Percentiles rank a stretch among this genome's conserved stretches.
Evolutionary conservation across 1,284 basidiomycete genomes (phyloP).

Genomic region (Melanopsichium pennsylvanicum): DNA sequence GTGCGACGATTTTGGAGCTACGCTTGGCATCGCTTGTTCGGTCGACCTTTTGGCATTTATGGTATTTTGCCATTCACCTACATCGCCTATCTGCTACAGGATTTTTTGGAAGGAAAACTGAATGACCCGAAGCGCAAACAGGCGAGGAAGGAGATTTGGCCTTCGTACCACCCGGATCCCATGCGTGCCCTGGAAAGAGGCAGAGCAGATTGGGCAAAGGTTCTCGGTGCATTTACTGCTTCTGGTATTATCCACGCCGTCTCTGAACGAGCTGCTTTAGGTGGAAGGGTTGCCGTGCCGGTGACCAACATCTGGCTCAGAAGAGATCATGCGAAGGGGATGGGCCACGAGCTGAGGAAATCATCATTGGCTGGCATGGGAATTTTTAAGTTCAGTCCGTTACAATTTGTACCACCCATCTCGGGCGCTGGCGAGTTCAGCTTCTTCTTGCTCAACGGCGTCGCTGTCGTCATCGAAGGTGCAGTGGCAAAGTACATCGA

Average conservation of each 20-base stretch:
- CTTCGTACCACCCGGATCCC: conserved; percentile 41
- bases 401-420: conserved; percentile 42
- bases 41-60: conserved; percentile 43
- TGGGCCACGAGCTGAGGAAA: conserved; percentile 32
- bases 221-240: conserved; percentile 46
- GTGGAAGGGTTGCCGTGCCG: conserved; percentile 42
- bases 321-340: conserved; percentile 27
- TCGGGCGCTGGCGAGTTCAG: conserved; percentile 48
- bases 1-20: conserved; percentile 46
- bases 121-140: conserved; percentile 30
- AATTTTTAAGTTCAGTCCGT: conserved; percentile 11
- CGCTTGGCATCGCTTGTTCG: conserved; percentile 46
- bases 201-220: conserved; percentile 52
- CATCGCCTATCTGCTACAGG: conserved; percentile 30
- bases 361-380: background rate
- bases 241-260: conserved; percentile 49
- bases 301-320: conserved; percentile 41
- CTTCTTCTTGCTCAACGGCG: conserved; percentile 51
- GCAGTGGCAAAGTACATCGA: conserved; percentile 23
- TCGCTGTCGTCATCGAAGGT: conserved; percentile 48
- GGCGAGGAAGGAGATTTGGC: conserved; percentile 33
- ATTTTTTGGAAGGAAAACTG: conserved; percentile 27
- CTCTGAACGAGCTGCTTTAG: conserved; percentile 40
- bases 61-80: conserved; percentile 46
- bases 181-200: conserved; percentile 38